Evolutionary conservation across 2,329 filamentous ascomycete genomes (phyloP), one percentile per base, ranked within the genome.

Genomic region (Dothidotthia symphoricarpi): DNA sequence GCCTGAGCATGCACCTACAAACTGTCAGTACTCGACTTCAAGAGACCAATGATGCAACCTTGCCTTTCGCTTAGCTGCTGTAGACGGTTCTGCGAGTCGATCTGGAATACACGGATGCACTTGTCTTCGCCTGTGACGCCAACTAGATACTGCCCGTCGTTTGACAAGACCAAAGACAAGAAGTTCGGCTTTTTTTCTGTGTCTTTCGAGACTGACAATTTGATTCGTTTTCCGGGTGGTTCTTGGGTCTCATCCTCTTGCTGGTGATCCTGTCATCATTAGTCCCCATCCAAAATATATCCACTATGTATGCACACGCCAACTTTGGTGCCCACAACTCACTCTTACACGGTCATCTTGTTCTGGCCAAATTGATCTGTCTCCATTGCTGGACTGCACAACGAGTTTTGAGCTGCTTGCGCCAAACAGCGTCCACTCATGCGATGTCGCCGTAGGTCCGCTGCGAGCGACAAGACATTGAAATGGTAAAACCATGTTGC

Each of bases 91-190:
- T 77, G 67, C 2, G 75, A 69, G 19, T 80, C 75, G 42, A 90
- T 74, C 50, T 81, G 74, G 61, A 97, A 87, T 0, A 96, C 87
- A 64, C 87, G 86, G 27, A 98, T 76, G 33, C 79, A 82, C 71
- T 98, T 98, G 72, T 97, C 93, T 57, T 95, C 88, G n/a, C 80
- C 83, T 7, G 89, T 95, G 19, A 94, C 80, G 15, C 82, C 86
- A 28, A 95, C 72, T 14, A 94, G 64, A 68, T 95, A 74, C 28
- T 77, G 74, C 11, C 82, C 80, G 49, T 86, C 75, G 11, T 72
- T 64, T 0, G 88, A 84, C 17, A 78, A 69, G 15, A 78, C 72
- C 48, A 96, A 62, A 46, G 84, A 79, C 41, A 83, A 84, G 37
- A 96, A 78, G 55, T 84, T 81, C 4, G 83, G 77, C 43, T 72